Conservation (phyloP, 176 grass and related monocot species). For the Rhynchospora breviuscula region DNA sequence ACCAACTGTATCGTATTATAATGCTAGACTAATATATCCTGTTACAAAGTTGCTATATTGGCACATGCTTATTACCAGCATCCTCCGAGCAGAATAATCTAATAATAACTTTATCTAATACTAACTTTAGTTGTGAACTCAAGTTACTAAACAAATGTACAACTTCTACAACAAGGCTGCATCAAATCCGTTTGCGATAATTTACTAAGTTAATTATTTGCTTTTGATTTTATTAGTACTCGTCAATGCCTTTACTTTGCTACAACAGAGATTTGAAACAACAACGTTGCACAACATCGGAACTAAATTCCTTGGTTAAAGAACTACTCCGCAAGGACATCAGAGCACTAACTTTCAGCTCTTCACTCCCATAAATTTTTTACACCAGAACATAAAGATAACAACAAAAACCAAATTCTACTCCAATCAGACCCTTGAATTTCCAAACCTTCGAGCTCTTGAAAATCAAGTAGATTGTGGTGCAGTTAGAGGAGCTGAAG, state of each 20-base stretch:
- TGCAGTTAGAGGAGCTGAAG: conserved; percentile 33
- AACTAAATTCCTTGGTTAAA: neutral
- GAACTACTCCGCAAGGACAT: neutral
- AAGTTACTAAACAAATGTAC: neutral
- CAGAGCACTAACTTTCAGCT: neutral
- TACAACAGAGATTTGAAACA: neutral
- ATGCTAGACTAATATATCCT: neutral
- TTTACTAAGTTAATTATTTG: neutral
- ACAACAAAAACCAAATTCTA: neutral
- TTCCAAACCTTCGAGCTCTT: conserved; percentile 16
- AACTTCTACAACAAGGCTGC: neutral
- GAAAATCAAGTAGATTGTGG: conserved; percentile 39
- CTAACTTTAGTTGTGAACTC: neutral
- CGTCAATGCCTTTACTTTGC: neutral
- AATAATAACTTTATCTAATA: neutral
- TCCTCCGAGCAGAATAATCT: neutral
- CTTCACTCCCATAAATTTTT: conserved; percentile 8
- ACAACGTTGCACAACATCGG: neutral
- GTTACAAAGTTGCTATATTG: neutral
- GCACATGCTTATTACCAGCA: neutral
- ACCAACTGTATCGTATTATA: neutral
- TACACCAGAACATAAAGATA: neutral
- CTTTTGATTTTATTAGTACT: neutral
- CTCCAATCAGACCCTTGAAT: neutral
- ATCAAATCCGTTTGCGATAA: neutral